These are phyloP conservation scores for Hypoxylon subgilvum DNA, from an alignment of 495 filamentous ascomycete species.

Conservation along the genomic window DNA sequence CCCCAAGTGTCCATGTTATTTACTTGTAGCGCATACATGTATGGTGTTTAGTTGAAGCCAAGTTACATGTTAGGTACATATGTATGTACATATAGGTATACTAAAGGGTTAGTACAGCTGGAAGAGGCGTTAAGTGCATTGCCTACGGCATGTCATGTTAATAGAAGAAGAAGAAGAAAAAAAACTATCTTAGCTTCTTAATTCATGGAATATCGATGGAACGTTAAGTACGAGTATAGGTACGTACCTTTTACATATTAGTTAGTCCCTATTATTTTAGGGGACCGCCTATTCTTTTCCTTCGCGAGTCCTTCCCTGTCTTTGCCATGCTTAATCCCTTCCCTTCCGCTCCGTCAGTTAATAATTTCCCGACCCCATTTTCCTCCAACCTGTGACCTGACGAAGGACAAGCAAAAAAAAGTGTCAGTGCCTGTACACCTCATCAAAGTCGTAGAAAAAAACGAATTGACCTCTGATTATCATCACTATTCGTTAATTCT, in stretches of 20 bases:
- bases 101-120: too few species aligned
- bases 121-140: too few species aligned
- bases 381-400: slow-evolving; percentile 36
- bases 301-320: slow-evolving; percentile 33
- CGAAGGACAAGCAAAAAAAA: slow-evolving; percentile 21
- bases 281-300: slow-evolving; percentile 28
- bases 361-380: slow-evolving; percentile 42
- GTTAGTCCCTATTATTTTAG: slow-evolving; percentile 19
- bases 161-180: too few species aligned
- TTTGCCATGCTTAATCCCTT: slow-evolving; percentile 40
- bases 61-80: not conserved
- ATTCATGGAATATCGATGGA: too few species aligned
- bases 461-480: slow-evolving; percentile 26
- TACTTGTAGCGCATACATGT: too few species aligned
- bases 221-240: not conserved
- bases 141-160: too few species aligned
- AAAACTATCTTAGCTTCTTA: too few species aligned
- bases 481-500: slow-evolving; percentile 21
- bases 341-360: slow-evolving; percentile 39
- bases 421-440: slow-evolving; percentile 27
- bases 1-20: too few species aligned
- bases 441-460: slow-evolving; percentile 32
- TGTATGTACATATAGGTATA: too few species aligned
- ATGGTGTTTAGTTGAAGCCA: too few species aligned
- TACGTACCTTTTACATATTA: slow-evolving; percentile 16